Percentiles rank a stretch among this genome's conserved stretches.
Evolutionary conservation across 345 rosid species (phyloP).

Genomic region (Salix arbutifolia): DNA sequence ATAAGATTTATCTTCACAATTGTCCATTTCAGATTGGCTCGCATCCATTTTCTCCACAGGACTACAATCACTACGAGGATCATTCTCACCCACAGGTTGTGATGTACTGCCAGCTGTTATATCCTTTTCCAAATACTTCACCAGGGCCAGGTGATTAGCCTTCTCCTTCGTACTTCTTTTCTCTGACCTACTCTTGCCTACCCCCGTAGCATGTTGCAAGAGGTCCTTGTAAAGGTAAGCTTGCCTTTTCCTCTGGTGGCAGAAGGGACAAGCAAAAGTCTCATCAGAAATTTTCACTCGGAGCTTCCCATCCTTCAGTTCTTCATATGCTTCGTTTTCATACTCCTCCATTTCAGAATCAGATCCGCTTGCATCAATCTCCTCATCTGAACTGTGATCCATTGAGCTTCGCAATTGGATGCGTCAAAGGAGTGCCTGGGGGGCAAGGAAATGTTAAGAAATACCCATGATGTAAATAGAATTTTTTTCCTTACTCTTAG

Average conservation of each 20-base stretch:
- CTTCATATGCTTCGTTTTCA: constrained; percentile 50
- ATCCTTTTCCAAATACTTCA: constrained; percentile 65
- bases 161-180: constrained; percentile 70
- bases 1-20: constrained; percentile 47
- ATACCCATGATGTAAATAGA: not conserved
- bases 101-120: constrained; percentile 22
- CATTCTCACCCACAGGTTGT: constrained; percentile 20
- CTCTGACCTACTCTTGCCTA: constrained; percentile 67
- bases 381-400: constrained; percentile 21
- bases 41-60: constrained; percentile 27
- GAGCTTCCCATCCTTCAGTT: constrained; percentile 67
- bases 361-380: constrained; percentile 31
- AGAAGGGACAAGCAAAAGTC: constrained; percentile 70
- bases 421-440: not conserved
- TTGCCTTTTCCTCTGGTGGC: constrained; percentile 64
- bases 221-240: constrained; percentile 63
- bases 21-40: constrained; percentile 36
- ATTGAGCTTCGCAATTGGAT: constrained; percentile 9
- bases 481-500: not conserved
- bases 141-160: constrained; percentile 80
- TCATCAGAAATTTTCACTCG: constrained; percentile 50
- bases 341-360: constrained; percentile 50
- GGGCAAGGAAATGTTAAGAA: not conserved
- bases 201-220: constrained; percentile 96
- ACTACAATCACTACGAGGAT: not conserved